Conservation (phyloP, 768 basidiomycete genomes). For the Ramaria rubella region DNA sequence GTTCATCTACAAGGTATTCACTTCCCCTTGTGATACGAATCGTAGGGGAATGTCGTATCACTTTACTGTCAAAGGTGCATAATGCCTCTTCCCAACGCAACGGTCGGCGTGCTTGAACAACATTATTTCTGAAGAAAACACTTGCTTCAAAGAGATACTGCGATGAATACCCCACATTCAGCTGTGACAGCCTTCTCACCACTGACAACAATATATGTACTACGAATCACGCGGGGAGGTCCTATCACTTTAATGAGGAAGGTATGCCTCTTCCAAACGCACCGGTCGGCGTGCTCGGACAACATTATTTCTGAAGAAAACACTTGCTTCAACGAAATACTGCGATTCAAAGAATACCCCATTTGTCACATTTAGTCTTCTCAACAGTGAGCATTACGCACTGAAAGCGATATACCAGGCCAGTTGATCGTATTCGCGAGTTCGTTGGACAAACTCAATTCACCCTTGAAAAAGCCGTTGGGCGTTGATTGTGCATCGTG, state of each 20-base stretch:
- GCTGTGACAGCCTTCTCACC: background rate
- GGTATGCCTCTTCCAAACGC: slow-evolving; percentile 19
- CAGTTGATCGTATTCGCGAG: slow-evolving; percentile 64
- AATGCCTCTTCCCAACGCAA: slow-evolving; percentile 29
- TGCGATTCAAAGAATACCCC: slow-evolving; percentile 20
- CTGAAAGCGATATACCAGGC: slow-evolving; percentile 60
- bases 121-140: slow-evolving; percentile 58
- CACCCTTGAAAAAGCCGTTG: slow-evolving; percentile 61
- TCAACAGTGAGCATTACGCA: slow-evolving; percentile 25
- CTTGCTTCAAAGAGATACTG: slow-evolving; percentile 73
- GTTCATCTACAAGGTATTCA: too few relatives aligned
- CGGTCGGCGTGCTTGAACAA: slow-evolving; percentile 54
- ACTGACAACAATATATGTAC: too few relatives aligned
- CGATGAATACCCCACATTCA: background rate
- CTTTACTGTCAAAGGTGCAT: too few relatives aligned
- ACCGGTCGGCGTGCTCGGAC: slow-evolving; percentile 57
- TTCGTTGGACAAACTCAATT: slow-evolving; percentile 45
- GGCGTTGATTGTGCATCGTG: slow-evolving; percentile 51
- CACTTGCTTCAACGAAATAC: slow-evolving; percentile 72
- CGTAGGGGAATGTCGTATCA: too few relatives aligned
- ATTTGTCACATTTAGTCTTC: background rate
- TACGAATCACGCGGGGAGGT: too few relatives aligned
- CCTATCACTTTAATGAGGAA: too few relatives aligned
- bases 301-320: slow-evolving; percentile 57
- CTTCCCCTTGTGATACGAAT: too few relatives aligned